Conservation (phyloP, 2,329 filamentous ascomycete genomes). For the Aureobasidium mangrovei region DNA sequence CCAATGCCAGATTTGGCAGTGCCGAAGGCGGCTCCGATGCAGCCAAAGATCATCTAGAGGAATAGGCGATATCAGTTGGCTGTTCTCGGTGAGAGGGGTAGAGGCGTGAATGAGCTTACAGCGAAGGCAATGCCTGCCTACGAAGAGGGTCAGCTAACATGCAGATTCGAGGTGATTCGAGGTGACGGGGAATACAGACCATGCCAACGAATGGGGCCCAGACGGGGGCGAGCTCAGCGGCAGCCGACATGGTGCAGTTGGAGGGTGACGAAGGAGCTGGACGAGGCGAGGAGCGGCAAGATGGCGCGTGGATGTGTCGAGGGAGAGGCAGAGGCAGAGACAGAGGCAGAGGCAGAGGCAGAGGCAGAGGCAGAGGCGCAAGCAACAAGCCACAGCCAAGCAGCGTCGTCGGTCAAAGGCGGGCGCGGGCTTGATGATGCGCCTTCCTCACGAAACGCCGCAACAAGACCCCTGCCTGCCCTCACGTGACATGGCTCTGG, state of each 20-base stretch:
- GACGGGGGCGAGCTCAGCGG: constrained; percentile 57
- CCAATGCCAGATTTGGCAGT: constrained; percentile 84
- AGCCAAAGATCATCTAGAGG: constrained; percentile 66
- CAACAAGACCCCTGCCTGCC: too few relatives aligned
- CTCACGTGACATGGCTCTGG: too few relatives aligned
- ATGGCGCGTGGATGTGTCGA: too few relatives aligned
- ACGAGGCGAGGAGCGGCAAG: too few relatives aligned
- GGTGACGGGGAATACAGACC: constrained; percentile 45
- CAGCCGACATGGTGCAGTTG: constrained; percentile 33
- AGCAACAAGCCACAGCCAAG: too few relatives aligned
- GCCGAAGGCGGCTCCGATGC: constrained; percentile 78
- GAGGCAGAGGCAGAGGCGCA: too few relatives aligned
- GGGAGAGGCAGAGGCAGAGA: too few relatives aligned
- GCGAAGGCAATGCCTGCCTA: constrained; percentile 70
- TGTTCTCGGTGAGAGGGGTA: not conserved
- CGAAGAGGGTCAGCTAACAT: constrained; percentile 27
- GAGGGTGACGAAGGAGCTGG: too few relatives aligned
- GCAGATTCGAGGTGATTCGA: constrained; percentile 11
- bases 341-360: too few relatives aligned
- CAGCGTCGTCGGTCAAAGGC: too few relatives aligned
- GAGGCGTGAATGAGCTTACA: constrained; percentile 29
- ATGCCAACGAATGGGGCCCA: constrained; percentile 85
- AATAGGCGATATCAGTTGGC: not conserved
- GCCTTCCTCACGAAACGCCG: too few relatives aligned
- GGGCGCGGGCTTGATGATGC: too few relatives aligned